phyloP scores from a whole-genome alignment of 352 stramenopile genomes.

The Peronospora tabacina region DNA sequence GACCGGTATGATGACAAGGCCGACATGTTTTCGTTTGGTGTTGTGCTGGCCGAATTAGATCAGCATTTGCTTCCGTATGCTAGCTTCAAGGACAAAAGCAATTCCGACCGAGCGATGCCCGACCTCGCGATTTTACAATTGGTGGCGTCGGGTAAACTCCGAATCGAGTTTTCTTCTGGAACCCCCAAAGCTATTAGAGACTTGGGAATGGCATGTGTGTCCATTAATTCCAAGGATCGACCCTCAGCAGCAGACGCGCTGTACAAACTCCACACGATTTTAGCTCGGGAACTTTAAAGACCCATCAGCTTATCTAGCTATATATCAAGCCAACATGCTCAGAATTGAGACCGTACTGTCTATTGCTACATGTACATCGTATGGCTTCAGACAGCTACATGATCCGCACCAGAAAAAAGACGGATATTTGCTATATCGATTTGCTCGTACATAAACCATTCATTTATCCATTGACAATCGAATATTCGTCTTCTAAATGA shows the following conservation, averaged over 20 bases:
- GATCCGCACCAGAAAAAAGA: too few species aligned
- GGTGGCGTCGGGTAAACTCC: constrained; percentile 34
- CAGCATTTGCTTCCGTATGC: constrained; percentile 28
- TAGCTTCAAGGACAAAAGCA: constrained; percentile 22
- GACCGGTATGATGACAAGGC: constrained; percentile 38
- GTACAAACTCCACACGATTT: constrained; percentile 35
- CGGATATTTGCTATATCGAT: too few species aligned
- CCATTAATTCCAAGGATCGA: constrained; percentile 29
- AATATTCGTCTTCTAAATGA: too few species aligned
- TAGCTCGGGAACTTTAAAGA: constrained; percentile 19
- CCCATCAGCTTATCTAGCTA: constrained; percentile 1
- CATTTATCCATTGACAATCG: too few species aligned
- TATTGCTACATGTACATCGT: too few species aligned
- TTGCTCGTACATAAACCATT: too few species aligned
- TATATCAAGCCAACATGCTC: constrained; percentile 16
- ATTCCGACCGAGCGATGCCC: constrained; percentile 17
- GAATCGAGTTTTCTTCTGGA: constrained; percentile 31
- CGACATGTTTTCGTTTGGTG: constrained; percentile 43
- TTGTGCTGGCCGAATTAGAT: constrained; percentile 36
- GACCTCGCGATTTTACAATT: constrained; percentile 41
- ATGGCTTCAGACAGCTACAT: too few species aligned
- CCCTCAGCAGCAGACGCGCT: constrained; percentile 34
- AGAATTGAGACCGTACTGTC: background rate
- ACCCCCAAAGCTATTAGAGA: constrained; percentile 21
- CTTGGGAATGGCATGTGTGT: constrained; percentile 30